Evolutionary conservation across 495 filamentous ascomycete genomes (phyloP).

Genomic region (Hyaloscypha hepaticicola): DNA sequence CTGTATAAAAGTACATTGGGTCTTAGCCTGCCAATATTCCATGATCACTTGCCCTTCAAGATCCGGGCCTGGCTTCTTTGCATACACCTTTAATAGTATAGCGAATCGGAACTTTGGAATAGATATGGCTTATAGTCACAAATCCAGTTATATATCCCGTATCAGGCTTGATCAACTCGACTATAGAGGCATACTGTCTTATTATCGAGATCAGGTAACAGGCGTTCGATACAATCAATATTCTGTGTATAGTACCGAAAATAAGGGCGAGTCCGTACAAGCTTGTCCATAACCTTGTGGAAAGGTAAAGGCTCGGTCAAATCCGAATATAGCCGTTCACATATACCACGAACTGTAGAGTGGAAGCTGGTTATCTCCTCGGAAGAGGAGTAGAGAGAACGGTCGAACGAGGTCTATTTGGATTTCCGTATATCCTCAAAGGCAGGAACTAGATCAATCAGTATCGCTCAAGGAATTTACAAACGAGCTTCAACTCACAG

Average conservation of each 20-base stretch:
- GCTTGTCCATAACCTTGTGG: constrained; percentile 27
- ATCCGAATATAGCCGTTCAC: constrained; percentile 23
- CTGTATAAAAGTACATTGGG: constrained; percentile 23
- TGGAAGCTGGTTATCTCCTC: constrained; percentile 26
- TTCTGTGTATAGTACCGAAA: constrained; percentile 22
- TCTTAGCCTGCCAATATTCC: constrained; percentile 20
- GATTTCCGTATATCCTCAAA: constrained; percentile 29
- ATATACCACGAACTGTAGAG: constrained; percentile 22
- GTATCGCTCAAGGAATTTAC: constrained; percentile 26
- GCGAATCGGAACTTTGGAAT: constrained; percentile 19
- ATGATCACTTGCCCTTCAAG: constrained; percentile 19
- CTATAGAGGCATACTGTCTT: constrained; percentile 24
- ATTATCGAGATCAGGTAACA: constrained; percentile 22
- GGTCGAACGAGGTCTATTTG: constrained; percentile 27
- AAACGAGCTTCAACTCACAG: constrained; percentile 26
- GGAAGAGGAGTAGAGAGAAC: constrained; percentile 28
- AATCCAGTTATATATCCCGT: constrained; percentile 20
- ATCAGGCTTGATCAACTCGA: constrained; percentile 22
- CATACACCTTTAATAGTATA: constrained; percentile 18
- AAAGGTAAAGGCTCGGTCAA: constrained; percentile 24
- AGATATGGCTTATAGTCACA: constrained; percentile 22
- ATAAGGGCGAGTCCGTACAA: constrained; percentile 19
- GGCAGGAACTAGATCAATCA: constrained; percentile 27
- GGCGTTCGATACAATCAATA: constrained; percentile 20
- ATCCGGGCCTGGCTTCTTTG: constrained; percentile 24